phyloP scores from a whole-genome alignment of 2,329 filamentous ascomycete species.

The Pestalotiopsis sp. region DNA sequence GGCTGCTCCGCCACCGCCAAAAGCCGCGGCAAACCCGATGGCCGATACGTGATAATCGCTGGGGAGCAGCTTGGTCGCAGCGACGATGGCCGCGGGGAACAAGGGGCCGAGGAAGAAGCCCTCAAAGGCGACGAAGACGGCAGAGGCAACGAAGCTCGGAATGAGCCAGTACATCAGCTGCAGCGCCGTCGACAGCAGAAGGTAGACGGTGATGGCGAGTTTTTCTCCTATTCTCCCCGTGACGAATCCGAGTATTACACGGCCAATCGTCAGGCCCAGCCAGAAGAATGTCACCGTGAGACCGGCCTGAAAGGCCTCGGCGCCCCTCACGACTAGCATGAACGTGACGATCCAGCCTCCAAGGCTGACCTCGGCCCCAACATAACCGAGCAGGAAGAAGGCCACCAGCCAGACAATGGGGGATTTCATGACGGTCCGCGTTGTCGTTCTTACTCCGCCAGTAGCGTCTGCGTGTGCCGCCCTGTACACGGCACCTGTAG shows the following conservation, averaged over 20 bases:
- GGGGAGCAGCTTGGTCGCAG: slow-evolving; percentile 74
- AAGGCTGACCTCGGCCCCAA: slow-evolving; percentile 76
- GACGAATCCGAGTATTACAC: slow-evolving; percentile 74
- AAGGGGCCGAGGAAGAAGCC: slow-evolving; percentile 82
- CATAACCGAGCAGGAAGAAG: slow-evolving; percentile 76
- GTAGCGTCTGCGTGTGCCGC: slow-evolving; percentile 31
- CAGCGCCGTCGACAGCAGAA: slow-evolving; percentile 63
- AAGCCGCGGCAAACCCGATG: slow-evolving; percentile 79
- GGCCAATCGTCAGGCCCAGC: slow-evolving; percentile 77
- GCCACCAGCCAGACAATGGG: slow-evolving; percentile 73
- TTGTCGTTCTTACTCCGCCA: slow-evolving; percentile 47
- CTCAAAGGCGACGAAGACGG: slow-evolving; percentile 70
- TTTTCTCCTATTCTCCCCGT: slow-evolving; percentile 77
- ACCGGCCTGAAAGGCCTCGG: slow-evolving; percentile 70
- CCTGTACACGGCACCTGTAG: slow-evolving; percentile 61
- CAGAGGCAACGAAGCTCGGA: slow-evolving; percentile 73
- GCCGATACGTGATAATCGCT: slow-evolving; percentile 75
- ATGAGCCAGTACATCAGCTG: slow-evolving; percentile 82
- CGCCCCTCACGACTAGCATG: slow-evolving; percentile 78
- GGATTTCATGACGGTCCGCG: slow-evolving; percentile 44
- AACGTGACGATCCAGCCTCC: slow-evolving; percentile 83
- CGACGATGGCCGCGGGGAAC: slow-evolving; percentile 76
- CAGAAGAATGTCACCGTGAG: slow-evolving; percentile 82
- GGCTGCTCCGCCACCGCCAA: slow-evolving; percentile 75
- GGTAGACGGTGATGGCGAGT: slow-evolving; percentile 63